Conservation (phyloP, 176 grass and related monocot species). For the Avena sativa region DNA sequence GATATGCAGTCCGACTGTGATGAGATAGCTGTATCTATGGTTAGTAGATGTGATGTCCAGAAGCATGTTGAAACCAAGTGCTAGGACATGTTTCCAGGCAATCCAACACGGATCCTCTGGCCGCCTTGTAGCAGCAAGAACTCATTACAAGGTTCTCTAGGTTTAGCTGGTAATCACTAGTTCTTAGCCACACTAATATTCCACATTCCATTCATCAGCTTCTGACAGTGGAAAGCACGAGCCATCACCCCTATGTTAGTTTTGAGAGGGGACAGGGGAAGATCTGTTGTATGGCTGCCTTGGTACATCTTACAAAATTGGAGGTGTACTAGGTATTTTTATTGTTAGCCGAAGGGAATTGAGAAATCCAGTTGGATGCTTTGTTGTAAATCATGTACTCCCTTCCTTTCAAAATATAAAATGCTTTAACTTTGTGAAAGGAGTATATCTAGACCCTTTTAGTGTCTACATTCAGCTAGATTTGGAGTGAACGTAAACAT, state of each 20-base stretch:
- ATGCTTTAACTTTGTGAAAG: too few species aligned
- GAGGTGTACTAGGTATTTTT: background rate
- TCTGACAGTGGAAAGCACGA: background rate
- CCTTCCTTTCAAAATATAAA: too few species aligned
- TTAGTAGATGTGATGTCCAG: background rate
- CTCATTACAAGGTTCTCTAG: conserved; percentile 1
- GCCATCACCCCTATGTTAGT: background rate
- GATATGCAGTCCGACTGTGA: too few species aligned
- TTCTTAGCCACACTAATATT: background rate
- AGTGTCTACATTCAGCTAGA: too few species aligned
- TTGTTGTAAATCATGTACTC: conserved; percentile 7
- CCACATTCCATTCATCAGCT: background rate
- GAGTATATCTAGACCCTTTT: too few species aligned
- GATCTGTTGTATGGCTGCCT: background rate
- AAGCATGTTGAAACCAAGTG: background rate
- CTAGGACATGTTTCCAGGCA: background rate
- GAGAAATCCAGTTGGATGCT: conserved; percentile 3
- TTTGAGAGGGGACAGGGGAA: background rate
- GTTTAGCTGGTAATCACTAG: background rate
- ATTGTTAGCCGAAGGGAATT: background rate
- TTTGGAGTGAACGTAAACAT: too few species aligned
- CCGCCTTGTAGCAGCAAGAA: background rate
- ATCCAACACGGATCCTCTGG: background rate
- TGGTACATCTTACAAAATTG: conserved; percentile 23
- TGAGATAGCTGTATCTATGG: too few species aligned